Percentiles rank a stretch among this genome's conserved stretches.
These are phyloP conservation scores for Camellia lanceoleosa DNA, from an alignment of 148 eudicot species.

Conservation along the genomic window DNA sequence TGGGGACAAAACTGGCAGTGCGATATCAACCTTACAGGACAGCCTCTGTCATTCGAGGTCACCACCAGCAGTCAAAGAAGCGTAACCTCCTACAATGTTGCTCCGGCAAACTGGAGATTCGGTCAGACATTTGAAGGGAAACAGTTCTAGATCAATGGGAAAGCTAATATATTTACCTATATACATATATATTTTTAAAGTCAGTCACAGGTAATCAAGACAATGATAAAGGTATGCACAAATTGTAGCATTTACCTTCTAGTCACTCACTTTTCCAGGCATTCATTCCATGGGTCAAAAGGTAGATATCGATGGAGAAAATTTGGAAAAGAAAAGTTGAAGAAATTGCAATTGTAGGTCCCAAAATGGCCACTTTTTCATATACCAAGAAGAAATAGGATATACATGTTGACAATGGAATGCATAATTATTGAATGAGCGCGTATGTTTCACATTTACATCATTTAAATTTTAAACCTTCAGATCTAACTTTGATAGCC, in stretches of 20 bases:
- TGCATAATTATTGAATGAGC: neutral
- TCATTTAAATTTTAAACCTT: neutral
- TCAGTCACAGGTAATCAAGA: neutral
- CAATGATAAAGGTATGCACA: neutral
- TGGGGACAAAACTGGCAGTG: constrained; percentile 83
- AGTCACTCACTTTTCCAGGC: neutral
- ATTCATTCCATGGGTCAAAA: too few relatives aligned
- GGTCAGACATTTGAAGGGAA: constrained; percentile 73
- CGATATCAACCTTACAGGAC: constrained; percentile 55
- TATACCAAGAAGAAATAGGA: neutral
- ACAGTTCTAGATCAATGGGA: constrained; percentile 37
- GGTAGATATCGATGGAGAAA: neutral
- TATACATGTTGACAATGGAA: neutral
- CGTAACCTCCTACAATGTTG: constrained; percentile 58
- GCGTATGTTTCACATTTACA: neutral
- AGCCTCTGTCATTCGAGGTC: constrained; percentile 67
- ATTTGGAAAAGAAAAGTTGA: neutral
- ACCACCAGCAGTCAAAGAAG: constrained; percentile 45
- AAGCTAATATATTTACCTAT: too few relatives aligned
- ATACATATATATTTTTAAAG: neutral
- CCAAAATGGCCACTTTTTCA: neutral
- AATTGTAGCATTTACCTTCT: neutral
- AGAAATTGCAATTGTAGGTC: neutral
- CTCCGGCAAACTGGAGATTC: constrained; percentile 58
- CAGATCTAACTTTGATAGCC: neutral